Conservation (phyloP, 2,329 filamentous ascomycete genomes). For the Ceratocystis eucalypticola region DNA sequence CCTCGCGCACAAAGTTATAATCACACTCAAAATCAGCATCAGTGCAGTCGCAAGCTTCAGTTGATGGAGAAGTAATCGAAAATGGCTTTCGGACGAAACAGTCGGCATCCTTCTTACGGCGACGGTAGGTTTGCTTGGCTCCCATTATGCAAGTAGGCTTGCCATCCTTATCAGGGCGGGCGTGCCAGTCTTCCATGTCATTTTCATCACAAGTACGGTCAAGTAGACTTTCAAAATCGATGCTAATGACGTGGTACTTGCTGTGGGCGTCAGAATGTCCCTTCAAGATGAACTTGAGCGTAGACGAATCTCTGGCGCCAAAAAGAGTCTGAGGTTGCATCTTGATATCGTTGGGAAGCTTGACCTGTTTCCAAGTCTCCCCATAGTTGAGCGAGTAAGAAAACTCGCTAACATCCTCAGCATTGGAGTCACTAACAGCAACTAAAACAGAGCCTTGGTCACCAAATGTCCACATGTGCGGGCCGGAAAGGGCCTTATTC, state of each 20-base stretch:
- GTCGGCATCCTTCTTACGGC: conserved; percentile 74
- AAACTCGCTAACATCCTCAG: conserved; percentile 44
- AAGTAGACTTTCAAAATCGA: conserved; percentile 74
- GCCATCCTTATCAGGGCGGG: conserved; percentile 65
- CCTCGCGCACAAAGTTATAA: conserved; percentile 70
- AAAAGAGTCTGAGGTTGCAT: conserved; percentile 63
- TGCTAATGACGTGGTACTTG: conserved; percentile 52
- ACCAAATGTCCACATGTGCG: conserved; percentile 93
- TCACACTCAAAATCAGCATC: conserved; percentile 89
- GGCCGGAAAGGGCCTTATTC: conserved; percentile 59
- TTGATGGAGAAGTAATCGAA: conserved; percentile 57
- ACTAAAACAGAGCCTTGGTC: conserved; percentile 83
- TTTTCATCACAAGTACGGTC: conserved; percentile 62
- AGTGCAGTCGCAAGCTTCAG: conserved; percentile 66
- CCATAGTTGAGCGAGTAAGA: conserved; percentile 83
- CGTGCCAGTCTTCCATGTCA: conserved; percentile 82
- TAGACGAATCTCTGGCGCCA: conserved; percentile 85
- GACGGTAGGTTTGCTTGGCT: conserved; percentile 73
- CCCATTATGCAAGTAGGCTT: conserved; percentile 89
- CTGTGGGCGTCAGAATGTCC: conserved; percentile 42
- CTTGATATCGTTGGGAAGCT: conserved; percentile 52
- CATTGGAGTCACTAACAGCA: conserved; percentile 61
- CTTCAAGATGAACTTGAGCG: conserved; percentile 74
- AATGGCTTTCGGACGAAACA: conserved; percentile 85
- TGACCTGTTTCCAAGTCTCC: conserved; percentile 60